Conservation (phyloP, 1,284 basidiomycete species). For the Ceraceosorus bombacis region DNA sequence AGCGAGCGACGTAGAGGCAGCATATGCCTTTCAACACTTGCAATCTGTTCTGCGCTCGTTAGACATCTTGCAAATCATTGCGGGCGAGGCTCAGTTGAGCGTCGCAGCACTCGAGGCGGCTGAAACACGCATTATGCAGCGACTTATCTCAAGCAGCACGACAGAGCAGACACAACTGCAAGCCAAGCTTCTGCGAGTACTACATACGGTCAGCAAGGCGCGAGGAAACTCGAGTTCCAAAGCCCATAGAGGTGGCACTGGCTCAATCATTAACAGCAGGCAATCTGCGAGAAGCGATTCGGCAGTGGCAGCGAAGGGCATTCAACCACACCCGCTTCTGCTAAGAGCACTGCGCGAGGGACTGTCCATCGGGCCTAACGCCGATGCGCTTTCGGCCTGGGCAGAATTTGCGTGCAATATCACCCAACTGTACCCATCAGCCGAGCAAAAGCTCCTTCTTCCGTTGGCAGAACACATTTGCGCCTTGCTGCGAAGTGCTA, state of each 20-base stretch:
- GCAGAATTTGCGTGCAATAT: constrained; percentile 90
- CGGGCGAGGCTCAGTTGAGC: too few relatives aligned
- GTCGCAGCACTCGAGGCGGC: too few relatives aligned
- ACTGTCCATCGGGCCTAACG: constrained; percentile 63
- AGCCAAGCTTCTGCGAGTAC: constrained; percentile 81
- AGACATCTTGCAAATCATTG: too few relatives aligned
- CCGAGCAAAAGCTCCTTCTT: constrained; percentile 61
- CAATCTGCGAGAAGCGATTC: background rate
- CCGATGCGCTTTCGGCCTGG: constrained; percentile 83
- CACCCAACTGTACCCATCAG: constrained; percentile 69
- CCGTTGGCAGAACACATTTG: constrained; percentile 76
- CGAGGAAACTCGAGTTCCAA: constrained; percentile 3
- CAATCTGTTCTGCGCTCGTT: too few relatives aligned
- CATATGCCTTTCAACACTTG: too few relatives aligned
- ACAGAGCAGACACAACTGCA: constrained; percentile 15
- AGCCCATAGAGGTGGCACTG: too few relatives aligned
- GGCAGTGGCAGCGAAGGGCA: background rate
- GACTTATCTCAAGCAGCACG: background rate
- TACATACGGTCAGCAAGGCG: constrained; percentile 61
- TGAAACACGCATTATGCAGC: too few relatives aligned
- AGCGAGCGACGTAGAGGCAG: too few relatives aligned
- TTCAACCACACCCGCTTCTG: constrained; percentile 55
- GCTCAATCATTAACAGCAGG: background rate
- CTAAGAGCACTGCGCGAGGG: constrained; percentile 73
- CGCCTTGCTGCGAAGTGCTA: constrained; percentile 60